phyloP scores from a whole-genome alignment of 163 green algal species.

The Picocystis sp. region DNA sequence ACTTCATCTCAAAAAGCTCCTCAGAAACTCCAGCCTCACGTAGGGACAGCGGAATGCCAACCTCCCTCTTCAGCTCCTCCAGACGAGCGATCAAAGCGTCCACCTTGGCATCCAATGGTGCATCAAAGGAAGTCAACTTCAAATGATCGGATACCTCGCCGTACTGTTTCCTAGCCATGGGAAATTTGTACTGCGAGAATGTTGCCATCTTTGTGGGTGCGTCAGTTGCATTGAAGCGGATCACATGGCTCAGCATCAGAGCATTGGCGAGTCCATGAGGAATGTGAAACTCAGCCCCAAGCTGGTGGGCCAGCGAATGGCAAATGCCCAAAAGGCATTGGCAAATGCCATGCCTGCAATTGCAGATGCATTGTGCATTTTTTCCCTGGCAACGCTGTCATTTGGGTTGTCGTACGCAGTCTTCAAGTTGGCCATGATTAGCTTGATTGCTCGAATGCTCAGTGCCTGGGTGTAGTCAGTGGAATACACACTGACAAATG shows the following conservation, averaged over 20 bases:
- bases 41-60: constrained; percentile 33
- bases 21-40: constrained; percentile 25
- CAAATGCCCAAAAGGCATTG: constrained; percentile 56
- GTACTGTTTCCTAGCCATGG: constrained; percentile 28
- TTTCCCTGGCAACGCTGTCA: constrained; percentile 25
- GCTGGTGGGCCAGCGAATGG: constrained; percentile 56
- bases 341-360: constrained; percentile 58
- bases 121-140: neutral
- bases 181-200: constrained; percentile 51
- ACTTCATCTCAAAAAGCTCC: constrained; percentile 19
- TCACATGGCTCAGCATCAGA: constrained; percentile 42
- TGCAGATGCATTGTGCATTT: constrained; percentile 44
- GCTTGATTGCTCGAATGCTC: neutral
- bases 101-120: constrained; percentile 11
- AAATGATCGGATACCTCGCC: constrained; percentile 36
- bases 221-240: constrained; percentile 50
- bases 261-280: constrained; percentile 48
- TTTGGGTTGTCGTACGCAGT: too few species aligned
- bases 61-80: constrained; percentile 37
- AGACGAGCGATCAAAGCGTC: constrained; percentile 33
- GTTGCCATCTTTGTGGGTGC: constrained; percentile 40
- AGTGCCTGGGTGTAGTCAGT: constrained; percentile 17
- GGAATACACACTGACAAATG: constrained; percentile 36
- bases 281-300: constrained; percentile 41
- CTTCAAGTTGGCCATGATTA: neutral